phyloP scores from a whole-genome alignment of 345 rosid genomes.

The Schrenkiella parvula region DNA sequence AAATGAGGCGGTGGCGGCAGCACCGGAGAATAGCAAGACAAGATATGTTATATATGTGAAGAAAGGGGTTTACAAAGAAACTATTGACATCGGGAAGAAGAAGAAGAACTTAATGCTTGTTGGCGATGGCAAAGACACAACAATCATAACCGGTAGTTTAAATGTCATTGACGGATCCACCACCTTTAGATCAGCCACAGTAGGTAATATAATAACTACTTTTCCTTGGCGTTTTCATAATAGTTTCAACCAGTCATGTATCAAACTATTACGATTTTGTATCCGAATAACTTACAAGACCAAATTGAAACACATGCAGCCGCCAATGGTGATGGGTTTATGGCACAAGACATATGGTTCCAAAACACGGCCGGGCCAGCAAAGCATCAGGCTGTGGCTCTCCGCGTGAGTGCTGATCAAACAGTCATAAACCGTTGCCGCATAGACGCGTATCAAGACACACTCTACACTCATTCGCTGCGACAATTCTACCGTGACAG shows the following conservation, averaged over 20 bases:
- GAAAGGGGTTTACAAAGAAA: constrained; percentile 70
- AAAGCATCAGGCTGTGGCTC: constrained; percentile 86
- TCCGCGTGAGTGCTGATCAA: constrained; percentile 77
- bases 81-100: constrained; percentile 60
- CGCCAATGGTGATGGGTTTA: constrained; percentile 79
- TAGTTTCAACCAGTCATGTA: not conserved
- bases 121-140: constrained; percentile 67
- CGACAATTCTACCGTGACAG: constrained; percentile 76
- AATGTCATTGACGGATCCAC: constrained; percentile 58
- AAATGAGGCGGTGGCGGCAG: constrained; percentile 56
- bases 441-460: constrained; percentile 71
- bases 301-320: constrained; percentile 36
- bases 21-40: constrained; percentile 49
- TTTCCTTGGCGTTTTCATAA: not conserved
- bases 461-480: constrained; percentile 60
- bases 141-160: constrained; percentile 57
- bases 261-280: not conserved
- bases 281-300: not conserved
- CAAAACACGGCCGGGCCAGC: constrained; percentile 75
- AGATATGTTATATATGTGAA: constrained; percentile 67
- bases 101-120: constrained; percentile 71
- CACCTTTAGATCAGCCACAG: constrained; percentile 73
- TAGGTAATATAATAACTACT: constrained; percentile 41
- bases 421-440: constrained; percentile 71
- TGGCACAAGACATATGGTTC: constrained; percentile 77